These are phyloP conservation scores for Ophiostoma piceae DNA, from an alignment of 2,329 filamentous ascomycete genomes.

Conservation along the genomic window DNA sequence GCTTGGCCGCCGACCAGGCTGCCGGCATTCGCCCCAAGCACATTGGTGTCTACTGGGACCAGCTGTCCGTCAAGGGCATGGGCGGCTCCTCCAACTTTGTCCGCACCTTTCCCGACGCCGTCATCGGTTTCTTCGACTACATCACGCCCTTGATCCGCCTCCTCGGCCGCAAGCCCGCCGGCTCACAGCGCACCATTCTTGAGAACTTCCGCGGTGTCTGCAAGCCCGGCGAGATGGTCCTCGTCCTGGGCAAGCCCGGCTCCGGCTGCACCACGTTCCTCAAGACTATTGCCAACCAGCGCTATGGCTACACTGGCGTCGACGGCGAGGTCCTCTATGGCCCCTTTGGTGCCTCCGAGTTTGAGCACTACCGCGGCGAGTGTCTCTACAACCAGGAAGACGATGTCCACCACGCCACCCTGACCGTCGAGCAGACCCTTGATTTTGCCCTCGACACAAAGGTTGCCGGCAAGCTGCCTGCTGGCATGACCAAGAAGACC, in stretches of 20 bases:
- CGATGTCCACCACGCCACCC: constrained; percentile 76
- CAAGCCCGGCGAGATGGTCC: constrained; percentile 80
- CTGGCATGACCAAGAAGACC: constrained; percentile 58
- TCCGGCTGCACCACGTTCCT: constrained; percentile 66
- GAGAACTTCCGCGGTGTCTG: constrained; percentile 65
- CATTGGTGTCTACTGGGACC: constrained; percentile 74
- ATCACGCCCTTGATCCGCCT: constrained; percentile 58
- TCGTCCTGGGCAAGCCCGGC: constrained; percentile 74
- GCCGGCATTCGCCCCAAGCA: constrained; percentile 77
- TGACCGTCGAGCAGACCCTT: constrained; percentile 83
- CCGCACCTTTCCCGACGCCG: constrained; percentile 70
- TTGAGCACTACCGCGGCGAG: constrained; percentile 72
- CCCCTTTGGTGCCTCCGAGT: constrained; percentile 64
- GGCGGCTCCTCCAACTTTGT: constrained; percentile 69
- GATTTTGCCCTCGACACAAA: constrained; percentile 81
- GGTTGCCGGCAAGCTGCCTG: constrained; percentile 72
- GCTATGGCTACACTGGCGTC: constrained; percentile 50
- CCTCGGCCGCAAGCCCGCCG: constrained; percentile 62
- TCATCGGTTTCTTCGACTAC: constrained; percentile 71
- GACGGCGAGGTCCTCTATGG: constrained; percentile 71
- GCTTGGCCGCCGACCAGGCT: constrained; percentile 63
- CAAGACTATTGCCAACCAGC: constrained; percentile 63
- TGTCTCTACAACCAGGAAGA: constrained; percentile 83
- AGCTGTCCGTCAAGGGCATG: constrained; percentile 68
- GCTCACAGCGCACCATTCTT: constrained; percentile 66